These are phyloP conservation scores for Fusarium drepaniforme DNA, from an alignment of 2,329 filamentous ascomycete species.

Conservation along the genomic window DNA sequence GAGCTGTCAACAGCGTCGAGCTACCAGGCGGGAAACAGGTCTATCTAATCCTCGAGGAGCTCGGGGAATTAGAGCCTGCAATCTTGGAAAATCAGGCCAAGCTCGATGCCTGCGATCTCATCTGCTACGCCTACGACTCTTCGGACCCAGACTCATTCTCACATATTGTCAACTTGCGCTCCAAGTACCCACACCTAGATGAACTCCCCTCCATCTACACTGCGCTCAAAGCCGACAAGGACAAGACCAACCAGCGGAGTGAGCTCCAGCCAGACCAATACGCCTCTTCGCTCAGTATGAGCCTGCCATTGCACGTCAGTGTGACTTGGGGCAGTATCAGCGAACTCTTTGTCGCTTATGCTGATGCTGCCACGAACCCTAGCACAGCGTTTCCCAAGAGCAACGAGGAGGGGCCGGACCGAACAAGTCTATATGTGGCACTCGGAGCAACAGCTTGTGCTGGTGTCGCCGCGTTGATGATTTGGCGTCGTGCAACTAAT, in stretches of 20 bases:
- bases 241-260: conserved; percentile 95
- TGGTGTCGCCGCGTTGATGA: conserved; percentile 72
- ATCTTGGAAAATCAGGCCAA: conserved; percentile 93
- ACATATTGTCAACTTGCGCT: conserved; percentile 86
- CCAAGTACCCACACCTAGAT: conserved; percentile 85
- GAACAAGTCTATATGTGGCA: conserved; percentile 87
- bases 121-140: conserved; percentile 97
- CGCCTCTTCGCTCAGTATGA: conserved; percentile 86
- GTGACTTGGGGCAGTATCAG: conserved; percentile 94
- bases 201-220: conserved; percentile 93
- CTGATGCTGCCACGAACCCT: conserved; percentile 92
- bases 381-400: conserved; percentile 89
- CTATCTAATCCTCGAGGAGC: conserved; percentile 94
- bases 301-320: conserved; percentile 91
- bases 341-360: conserved; percentile 91
- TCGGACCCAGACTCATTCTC: conserved; percentile 96
- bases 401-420: conserved; percentile 86
- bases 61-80: conserved; percentile 94
- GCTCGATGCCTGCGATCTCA: conserved; percentile 90
- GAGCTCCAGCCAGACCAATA: conserved; percentile 94
- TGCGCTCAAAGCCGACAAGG: conserved; percentile 93
- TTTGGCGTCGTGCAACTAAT: conserved; percentile 71
- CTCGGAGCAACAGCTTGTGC: conserved; percentile 79
- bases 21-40: conserved; percentile 96
- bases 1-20: conserved; percentile 96